Percentiles rank a stretch among this genome's conserved stretches.
These are phyloP conservation scores for Cunninghamia lanceolata DNA, from an alignment of 75 land plant species.

Conservation along the genomic window DNA sequence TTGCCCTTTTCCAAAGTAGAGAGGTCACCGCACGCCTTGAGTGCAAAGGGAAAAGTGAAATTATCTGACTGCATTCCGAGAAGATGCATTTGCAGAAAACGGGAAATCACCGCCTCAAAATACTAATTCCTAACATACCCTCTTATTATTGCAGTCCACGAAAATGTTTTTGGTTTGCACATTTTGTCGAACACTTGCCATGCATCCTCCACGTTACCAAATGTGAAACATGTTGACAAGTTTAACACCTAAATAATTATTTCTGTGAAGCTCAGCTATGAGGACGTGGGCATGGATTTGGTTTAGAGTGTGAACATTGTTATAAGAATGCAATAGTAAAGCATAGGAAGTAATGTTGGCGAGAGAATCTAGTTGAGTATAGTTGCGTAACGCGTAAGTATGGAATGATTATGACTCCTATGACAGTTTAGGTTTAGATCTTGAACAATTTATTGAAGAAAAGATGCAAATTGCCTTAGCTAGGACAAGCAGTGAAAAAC, in stretches of 20 bases:
- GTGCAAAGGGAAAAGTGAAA: conserved; percentile 46
- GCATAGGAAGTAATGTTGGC: not conserved
- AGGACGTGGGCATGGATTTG: not conserved
- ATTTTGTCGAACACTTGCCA: conserved; percentile 26
- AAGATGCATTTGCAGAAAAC: conserved; percentile 31
- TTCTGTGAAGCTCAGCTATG: not conserved
- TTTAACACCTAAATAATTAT: not conserved
- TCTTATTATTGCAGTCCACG: conserved; percentile 51
- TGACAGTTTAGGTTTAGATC: too few relatives aligned
- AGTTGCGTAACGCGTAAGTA: too few relatives aligned
- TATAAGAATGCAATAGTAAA: not conserved
- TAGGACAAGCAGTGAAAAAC: too few relatives aligned
- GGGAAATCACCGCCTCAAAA: conserved; percentile 9
- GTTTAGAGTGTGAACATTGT: not conserved
- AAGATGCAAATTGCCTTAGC: too few relatives aligned
- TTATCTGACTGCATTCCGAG: conserved; percentile 25
- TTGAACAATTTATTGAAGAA: too few relatives aligned
- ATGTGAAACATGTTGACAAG: not conserved
- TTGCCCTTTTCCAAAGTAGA: not conserved
- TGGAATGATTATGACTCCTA: too few relatives aligned
- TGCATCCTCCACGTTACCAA: conserved; percentile 13
- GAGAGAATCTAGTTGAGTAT: too few relatives aligned
- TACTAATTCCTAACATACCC: conserved; percentile 25
- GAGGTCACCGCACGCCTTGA: conserved; percentile 34
- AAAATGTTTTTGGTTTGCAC: conserved; percentile 29